Conservation (phyloP, 306 rosid species). For the Carpinus fangiana region DNA sequence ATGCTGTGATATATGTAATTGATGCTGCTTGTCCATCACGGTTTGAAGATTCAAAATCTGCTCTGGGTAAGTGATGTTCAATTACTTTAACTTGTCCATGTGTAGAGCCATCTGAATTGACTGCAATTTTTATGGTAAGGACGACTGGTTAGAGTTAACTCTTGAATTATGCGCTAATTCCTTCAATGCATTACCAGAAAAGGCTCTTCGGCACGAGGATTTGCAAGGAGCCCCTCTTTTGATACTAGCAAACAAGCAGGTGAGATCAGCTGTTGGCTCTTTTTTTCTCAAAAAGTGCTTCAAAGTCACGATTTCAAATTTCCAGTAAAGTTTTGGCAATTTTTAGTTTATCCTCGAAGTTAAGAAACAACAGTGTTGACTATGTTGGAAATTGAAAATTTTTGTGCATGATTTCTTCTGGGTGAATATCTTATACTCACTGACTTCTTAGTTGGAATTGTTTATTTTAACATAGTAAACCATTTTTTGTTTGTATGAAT, state of each 20-base stretch:
- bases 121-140: constrained; percentile 18
- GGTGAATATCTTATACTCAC: background rate
- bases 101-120: constrained; percentile 17
- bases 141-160: constrained; percentile 16
- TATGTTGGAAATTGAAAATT: background rate
- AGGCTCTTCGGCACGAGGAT: constrained; percentile 95
- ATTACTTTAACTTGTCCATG: constrained; percentile 16
- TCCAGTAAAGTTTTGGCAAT: background rate
- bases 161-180: constrained; percentile 30
- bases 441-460: background rate
- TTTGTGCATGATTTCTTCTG: background rate
- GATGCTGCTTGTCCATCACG: constrained; percentile 87
- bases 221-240: constrained; percentile 95
- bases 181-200: constrained; percentile 59
- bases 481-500: background rate
- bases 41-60: constrained; percentile 96
- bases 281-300: background rate
- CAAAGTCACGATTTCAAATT: background rate
- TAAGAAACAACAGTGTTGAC: background rate
- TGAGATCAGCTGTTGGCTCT: constrained; percentile 30
- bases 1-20: constrained; percentile 84
- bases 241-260: constrained; percentile 97
- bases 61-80: constrained; percentile 73
- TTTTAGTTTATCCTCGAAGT: background rate
- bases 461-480: background rate